Evolutionary conservation across 192 early-diverging fungal genomes (phyloP), one percentile per base, ranked within the genome.

Genomic region (Funneliformis mosseae): DNA sequence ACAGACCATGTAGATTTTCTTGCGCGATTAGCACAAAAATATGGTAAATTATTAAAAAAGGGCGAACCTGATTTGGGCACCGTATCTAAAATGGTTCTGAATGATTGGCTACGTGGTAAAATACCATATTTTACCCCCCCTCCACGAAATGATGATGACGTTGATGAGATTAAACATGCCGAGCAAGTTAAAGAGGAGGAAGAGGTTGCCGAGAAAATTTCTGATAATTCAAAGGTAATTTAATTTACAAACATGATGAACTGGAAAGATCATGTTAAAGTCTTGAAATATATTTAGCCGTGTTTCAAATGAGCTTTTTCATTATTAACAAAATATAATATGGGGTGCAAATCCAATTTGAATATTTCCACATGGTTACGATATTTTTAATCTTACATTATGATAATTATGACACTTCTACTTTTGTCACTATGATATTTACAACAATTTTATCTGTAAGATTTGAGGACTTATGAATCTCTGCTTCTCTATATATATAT

Each of bases 51-150:
- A 82, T 87, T 98, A 83, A 99, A 97, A 87, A 96, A 96, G 74
- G 98, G 95, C 14, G 98, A 99, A 80, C 93, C 98, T n/a, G 96
- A 99, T 86, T 46, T 97, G 45, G 86, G 89, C 16, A 94, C 93
- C 27, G 95, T 97, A 16, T 92, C 98, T 45, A 96, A 96, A 84
- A 99, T 98, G 96, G 91, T 99, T 11, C 88, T 99, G 81, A 99
- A 97, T 87, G 98, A 99, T 87, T 99, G 97, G 97, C 84, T 98
- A 61, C 92, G 98, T 62, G 98, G 98, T 25, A 96, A 96, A 82
- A 95, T 99, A 83, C 98, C 98, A 33, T 98, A 93, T 89, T 99
- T 94, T 84, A 90, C 92, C 3, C 85, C 92, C 25, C 98, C 98
- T 50, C 94, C 95, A 38, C 33, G 33, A 87, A 89, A 67, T 48